Evolutionary conservation across 768 basidiomycete genomes (phyloP).

Genomic region (Pleurotus citrinopileatus): DNA sequence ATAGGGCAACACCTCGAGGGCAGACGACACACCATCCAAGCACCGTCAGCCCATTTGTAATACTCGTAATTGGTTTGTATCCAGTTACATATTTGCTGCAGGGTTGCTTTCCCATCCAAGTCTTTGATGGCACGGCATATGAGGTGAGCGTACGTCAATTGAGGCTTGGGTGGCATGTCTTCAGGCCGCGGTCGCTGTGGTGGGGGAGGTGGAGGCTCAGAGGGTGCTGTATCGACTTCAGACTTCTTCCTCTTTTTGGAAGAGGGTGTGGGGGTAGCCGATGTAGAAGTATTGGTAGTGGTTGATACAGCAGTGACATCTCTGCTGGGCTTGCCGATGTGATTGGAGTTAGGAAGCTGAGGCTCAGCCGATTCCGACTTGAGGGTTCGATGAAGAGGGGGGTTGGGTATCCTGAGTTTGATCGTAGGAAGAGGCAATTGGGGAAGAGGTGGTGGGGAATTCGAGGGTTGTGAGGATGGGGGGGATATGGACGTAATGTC

Average conservation of each 20-base stretch:
- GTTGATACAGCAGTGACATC: background rate
- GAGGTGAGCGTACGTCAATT: conserved; percentile 87
- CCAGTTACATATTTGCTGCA: conserved; percentile 92
- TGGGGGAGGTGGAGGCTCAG: conserved; percentile 22
- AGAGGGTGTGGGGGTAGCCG: conserved; percentile 25
- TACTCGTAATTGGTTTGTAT: conserved; percentile 87
- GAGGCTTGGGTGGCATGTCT: conserved; percentile 86
- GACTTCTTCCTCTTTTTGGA: conserved; percentile 76
- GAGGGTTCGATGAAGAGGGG: conserved; percentile 35
- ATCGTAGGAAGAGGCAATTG: conserved; percentile 44
- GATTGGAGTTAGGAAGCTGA: conserved; percentile 61
- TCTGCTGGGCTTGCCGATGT: conserved; percentile 43
- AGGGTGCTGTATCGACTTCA: conserved; percentile 31
- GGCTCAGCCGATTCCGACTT: conserved; percentile 41
- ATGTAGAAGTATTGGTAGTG: background rate
- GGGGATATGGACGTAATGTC: conserved; percentile 80
- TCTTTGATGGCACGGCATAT: conserved; percentile 87
- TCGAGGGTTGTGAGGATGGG: conserved; percentile 78
- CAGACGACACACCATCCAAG: conserved; percentile 79
- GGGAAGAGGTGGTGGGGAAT: conserved; percentile 64
- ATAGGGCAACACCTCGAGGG: conserved; percentile 9
- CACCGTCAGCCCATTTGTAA: conserved; percentile 82
- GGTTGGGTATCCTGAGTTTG: conserved; percentile 34
- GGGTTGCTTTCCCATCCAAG: conserved; percentile 80
- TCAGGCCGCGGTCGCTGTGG: conserved; percentile 52